Evolutionary conservation across 169 alveolate species (phyloP).

Genomic region (Plasmodium coatneyi): DNA sequence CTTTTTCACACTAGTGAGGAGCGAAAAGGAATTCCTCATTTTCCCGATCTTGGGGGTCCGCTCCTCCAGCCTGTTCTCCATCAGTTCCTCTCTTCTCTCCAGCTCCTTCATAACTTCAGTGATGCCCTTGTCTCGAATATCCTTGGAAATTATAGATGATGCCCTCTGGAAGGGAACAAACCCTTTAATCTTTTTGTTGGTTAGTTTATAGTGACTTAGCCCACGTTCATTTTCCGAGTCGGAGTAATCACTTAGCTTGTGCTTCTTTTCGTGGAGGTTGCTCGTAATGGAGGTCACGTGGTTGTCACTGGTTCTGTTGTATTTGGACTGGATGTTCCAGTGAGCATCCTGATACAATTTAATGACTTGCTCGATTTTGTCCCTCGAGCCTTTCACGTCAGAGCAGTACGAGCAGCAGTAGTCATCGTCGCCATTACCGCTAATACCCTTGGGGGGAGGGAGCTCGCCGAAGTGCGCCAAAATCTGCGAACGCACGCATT

Average conservation of each 20-base stretch:
- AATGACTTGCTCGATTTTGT: constrained; percentile 20
- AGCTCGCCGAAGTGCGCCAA: constrained; percentile 41
- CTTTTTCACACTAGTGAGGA: constrained; percentile 8
- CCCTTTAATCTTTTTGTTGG: constrained; percentile 36
- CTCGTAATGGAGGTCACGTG: background rate
- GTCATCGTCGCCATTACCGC: background rate
- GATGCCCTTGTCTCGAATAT: constrained; percentile 41
- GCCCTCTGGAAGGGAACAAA: constrained; percentile 68
- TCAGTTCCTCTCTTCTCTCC: constrained; percentile 51
- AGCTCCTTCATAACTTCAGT: constrained; percentile 69
- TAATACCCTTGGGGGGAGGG: background rate
- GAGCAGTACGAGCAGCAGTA: constrained; percentile 60
- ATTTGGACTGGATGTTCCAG: background rate
- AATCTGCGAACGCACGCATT: constrained; percentile 60
- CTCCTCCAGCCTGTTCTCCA: constrained; percentile 16
- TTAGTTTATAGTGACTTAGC: constrained; percentile 10
- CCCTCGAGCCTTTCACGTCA: constrained; percentile 33
- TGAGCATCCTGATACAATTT: constrained; percentile 15
- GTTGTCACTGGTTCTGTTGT: background rate
- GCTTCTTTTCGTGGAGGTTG: background rate
- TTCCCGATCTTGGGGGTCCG: background rate
- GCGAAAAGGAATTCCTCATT: background rate
- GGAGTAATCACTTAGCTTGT: background rate
- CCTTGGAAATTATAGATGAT: constrained; percentile 60
- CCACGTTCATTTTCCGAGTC: constrained; percentile 2